A percentile compares a stretch with the other conserved stretches of the same genome.
Evolutionary conservation across 202 grass and related monocot genomes (phyloP).

Genomic region (Brachypodium distachyon): DNA sequence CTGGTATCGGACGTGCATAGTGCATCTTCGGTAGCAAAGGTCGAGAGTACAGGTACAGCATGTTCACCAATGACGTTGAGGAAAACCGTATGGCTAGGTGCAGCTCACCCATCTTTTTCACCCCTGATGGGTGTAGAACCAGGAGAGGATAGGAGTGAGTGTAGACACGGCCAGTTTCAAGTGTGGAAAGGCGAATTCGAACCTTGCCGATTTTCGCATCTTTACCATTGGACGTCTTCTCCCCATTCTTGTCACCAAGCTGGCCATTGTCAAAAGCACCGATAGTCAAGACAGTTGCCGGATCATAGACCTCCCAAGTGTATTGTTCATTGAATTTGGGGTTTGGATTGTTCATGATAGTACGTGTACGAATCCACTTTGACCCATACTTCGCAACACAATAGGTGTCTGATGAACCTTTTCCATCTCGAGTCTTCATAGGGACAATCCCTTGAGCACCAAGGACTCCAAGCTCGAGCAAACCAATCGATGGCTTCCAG

Average conservation of each 20-base stretch:
- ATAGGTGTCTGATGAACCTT: constrained; percentile 89
- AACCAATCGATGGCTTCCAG: constrained; percentile 91
- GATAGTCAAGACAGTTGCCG: constrained; percentile 71
- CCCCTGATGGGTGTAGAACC: constrained; percentile 83
- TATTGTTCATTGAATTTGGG: constrained; percentile 96
- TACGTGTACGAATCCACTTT: constrained; percentile 90
- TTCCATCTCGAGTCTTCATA: constrained; percentile 91
- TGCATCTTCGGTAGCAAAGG: constrained; percentile 97
- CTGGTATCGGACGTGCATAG: constrained; percentile 76
- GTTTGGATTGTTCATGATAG: constrained; percentile 65
- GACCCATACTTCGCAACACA: constrained; percentile 97
- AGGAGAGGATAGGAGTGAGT: constrained; percentile 88
- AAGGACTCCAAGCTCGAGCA: constrained; percentile 90
- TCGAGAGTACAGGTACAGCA: constrained; percentile 69
- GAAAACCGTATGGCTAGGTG: constrained; percentile 95
- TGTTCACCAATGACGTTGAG: constrained; percentile 78
- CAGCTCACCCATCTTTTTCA: constrained; percentile 97
- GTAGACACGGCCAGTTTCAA: constrained; percentile 93
- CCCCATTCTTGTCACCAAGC: constrained; percentile 62
- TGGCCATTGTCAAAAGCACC: constrained; percentile 97
- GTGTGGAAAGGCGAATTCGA: constrained; percentile 84
- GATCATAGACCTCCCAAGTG: constrained; percentile 98
- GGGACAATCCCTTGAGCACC: constrained; percentile 78
- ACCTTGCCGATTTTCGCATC: constrained; percentile 91
- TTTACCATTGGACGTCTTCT: constrained; percentile 43